Conservation (phyloP, 768 basidiomycete genomes). For the Termitomyces sp. region DNA sequence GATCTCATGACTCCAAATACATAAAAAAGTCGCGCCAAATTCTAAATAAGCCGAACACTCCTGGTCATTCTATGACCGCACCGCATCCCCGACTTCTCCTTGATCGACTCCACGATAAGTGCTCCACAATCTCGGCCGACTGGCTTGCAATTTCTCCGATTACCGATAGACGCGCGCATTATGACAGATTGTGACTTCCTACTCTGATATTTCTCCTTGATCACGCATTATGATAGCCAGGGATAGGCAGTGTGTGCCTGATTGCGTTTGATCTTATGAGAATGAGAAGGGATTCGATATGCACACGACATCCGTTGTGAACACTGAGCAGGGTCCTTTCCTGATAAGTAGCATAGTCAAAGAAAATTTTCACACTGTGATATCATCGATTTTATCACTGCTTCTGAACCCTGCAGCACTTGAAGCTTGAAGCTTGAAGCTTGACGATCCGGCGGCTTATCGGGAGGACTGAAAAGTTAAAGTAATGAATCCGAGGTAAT, state of each 20-base stretch:
- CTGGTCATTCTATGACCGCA: neutral
- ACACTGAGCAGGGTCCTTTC: neutral
- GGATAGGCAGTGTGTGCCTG: neutral
- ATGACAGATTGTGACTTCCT: neutral
- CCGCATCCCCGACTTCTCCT: conserved; percentile 5
- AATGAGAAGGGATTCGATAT: neutral
- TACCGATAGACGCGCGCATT: neutral
- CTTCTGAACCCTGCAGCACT: neutral
- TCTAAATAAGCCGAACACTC: neutral
- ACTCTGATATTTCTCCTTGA: neutral
- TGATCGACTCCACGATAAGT: conserved; percentile 1
- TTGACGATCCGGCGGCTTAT: conserved; percentile 4
- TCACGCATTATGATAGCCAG: neutral
- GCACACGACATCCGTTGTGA: neutral
- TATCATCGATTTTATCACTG: neutral
- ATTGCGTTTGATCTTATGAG: neutral
- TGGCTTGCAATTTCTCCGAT: neutral
- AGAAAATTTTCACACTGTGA: neutral
- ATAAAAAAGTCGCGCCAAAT: neutral
- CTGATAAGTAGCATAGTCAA: too few species aligned
- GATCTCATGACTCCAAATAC: neutral
- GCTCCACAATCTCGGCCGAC: neutral
- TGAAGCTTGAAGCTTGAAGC: neutral
- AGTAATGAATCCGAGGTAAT: neutral
- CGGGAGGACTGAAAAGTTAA: neutral